phyloP scores from a whole-genome alignment of 306 rosid species.

The Mucuna pruriens region DNA sequence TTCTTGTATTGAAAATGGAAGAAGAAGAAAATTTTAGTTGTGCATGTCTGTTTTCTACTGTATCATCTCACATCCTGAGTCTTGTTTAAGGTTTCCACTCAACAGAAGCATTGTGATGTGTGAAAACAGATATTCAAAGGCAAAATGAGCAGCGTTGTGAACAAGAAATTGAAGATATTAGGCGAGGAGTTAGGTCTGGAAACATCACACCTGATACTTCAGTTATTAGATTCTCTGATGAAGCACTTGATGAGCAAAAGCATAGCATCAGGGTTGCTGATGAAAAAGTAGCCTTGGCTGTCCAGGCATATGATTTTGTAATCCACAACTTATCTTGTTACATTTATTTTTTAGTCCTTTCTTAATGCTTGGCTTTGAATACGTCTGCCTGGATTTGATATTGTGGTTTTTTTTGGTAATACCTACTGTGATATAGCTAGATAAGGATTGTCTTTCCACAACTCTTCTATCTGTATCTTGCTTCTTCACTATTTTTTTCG shows the following conservation, averaged over 20 bases:
- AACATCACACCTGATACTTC: slow-evolving; percentile 69
- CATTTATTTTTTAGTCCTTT: background rate
- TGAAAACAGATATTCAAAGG: slow-evolving; percentile 71
- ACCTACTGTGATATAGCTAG: slow-evolving; percentile 4
- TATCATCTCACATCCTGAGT: slow-evolving; percentile 23
- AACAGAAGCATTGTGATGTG: slow-evolving; percentile 23
- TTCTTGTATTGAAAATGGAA: background rate
- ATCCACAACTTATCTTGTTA: slow-evolving; percentile 21
- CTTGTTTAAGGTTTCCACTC: slow-evolving; percentile 26
- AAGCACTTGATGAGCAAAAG: slow-evolving; percentile 96
- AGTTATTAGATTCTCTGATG: slow-evolving; percentile 80
- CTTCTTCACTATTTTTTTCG: background rate
- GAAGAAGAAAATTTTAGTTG: background rate
- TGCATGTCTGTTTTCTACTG: background rate
- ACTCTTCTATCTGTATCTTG: slow-evolving; percentile 9
- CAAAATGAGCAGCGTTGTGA: slow-evolving; percentile 91
- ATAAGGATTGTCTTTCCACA: background rate
- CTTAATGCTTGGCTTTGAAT: slow-evolving; percentile 13
- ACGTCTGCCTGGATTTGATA: background rate
- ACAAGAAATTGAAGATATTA: slow-evolving; percentile 90
- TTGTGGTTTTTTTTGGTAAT: slow-evolving; percentile 10
- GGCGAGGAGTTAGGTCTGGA: slow-evolving; percentile 75
- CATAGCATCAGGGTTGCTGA: slow-evolving; percentile 93
- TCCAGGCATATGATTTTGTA: slow-evolving; percentile 97
- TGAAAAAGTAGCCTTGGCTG: slow-evolving; percentile 89